Percentiles rank a stretch among this genome's conserved stretches.
Evolutionary conservation across 148 eudicot genomes (phyloP).

Genomic region (Rhododendron henanense): DNA sequence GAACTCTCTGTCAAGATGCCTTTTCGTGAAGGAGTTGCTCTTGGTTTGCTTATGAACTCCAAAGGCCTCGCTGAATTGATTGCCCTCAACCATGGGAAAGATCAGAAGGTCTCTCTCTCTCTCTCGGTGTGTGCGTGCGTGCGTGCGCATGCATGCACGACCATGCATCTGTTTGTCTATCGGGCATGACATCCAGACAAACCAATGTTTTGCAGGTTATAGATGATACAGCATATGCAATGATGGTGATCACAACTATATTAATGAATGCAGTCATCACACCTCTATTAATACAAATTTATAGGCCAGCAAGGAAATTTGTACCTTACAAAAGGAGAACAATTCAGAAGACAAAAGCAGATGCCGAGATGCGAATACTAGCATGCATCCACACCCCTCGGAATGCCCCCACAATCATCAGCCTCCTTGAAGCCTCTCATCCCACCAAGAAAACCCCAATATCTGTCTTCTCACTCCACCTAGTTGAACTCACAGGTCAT

Average conservation of each 20-base stretch:
- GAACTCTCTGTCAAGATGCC: constrained; percentile 11
- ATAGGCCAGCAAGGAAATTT: constrained; percentile 12
- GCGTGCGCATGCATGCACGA: background rate
- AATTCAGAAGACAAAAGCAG: constrained; percentile 9
- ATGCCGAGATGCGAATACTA: constrained; percentile 36
- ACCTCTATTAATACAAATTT: background rate
- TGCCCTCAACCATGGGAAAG: constrained; percentile 15
- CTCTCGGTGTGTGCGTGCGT: background rate
- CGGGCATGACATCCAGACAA: background rate
- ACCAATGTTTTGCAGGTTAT: background rate
- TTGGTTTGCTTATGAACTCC: constrained; percentile 19
- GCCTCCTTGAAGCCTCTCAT: constrained; percentile 62
- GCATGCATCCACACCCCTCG: constrained; percentile 63
- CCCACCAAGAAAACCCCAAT: constrained; percentile 58
- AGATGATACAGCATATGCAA: constrained; percentile 8
- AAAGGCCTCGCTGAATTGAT: constrained; percentile 10
- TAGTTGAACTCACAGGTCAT: constrained; percentile 46
- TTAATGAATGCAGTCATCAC: background rate
- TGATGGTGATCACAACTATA: background rate
- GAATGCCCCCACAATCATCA: constrained; percentile 70
- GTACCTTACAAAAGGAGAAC: constrained; percentile 18
- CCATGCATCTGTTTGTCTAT: background rate
- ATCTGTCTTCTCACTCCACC: constrained; percentile 50
- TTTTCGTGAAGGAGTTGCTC: constrained; percentile 10
- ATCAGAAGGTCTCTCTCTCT: constrained; percentile 18